Evolutionary conservation across 2,329 filamentous ascomycete species (phyloP), one percentile per base, ranked within the genome.

Genomic region (Trichoderma simmonsii): DNA sequence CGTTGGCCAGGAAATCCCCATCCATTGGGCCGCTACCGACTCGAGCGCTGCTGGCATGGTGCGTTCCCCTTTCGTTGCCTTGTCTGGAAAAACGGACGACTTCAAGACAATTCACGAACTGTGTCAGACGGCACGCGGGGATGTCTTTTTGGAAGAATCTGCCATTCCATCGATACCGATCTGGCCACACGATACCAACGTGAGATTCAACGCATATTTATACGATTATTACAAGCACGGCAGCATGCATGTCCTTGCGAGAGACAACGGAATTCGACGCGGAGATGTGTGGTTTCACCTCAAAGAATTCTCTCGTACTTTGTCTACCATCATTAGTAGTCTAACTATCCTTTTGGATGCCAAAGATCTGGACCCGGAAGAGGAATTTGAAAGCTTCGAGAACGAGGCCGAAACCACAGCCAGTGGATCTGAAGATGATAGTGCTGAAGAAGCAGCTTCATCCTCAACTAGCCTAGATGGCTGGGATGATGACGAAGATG

Each of bases 221-320:
- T 89, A 91, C 73, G 91, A 95, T 79, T 95, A 94, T 80, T 94
- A 89, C 85, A 92, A 89, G 79, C 90, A 95, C 75, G 92, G 92
- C 4, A 88, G 91, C 76, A 79, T 90, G 26, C 78, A 84, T 1
- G 86, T 89, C 0, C 81, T 95, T 3, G 86, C 88, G 14, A 81
- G 80, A 0, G 91, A 89, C 34, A 95, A 95, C 77, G 85, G 86
- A 3, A 90, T 95, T 77, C 88, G 87, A 59, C 81, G 83, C 1
- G 87, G 88, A 5, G 91, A 94, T 61, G 85, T 93, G 9, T 95
- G 92, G 92, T 94, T 91, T 76, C 77, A 87, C 2, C 83, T 94
- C 2, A 93, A 93, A 61, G 84, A 85, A 73, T 87, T 87, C 69
- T 85, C 82, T 0, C 77, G 88, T 24, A 79, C 91, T 0, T 83